These are phyloP conservation scores for Vitis labrusca DNA, from an alignment of 164 flowering plant genomes.

Conservation along the genomic window DNA sequence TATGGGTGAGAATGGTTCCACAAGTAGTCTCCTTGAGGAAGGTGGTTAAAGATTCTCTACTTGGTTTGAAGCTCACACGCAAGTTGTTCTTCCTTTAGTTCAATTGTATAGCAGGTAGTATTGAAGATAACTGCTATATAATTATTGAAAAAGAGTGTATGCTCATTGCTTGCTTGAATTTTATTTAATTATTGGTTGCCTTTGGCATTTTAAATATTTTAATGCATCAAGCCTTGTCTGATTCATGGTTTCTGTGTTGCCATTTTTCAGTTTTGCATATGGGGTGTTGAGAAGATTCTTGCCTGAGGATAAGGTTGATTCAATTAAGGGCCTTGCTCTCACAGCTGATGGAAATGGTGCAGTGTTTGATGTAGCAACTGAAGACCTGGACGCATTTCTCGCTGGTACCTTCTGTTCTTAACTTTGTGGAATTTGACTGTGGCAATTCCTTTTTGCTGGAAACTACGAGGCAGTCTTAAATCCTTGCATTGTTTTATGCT, in stretches of 20 bases:
- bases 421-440: background rate
- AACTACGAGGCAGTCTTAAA: too few relatives aligned
- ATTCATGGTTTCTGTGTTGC: background rate
- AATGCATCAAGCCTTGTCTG: background rate
- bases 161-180: too few relatives aligned
- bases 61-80: too few relatives aligned
- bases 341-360: conserved; percentile 90
- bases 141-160: too few relatives aligned
- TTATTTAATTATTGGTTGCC: background rate
- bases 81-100: too few relatives aligned
- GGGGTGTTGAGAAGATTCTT: conserved; percentile 71
- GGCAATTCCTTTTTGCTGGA: background rate
- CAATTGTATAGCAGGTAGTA: too few relatives aligned
- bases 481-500: too few relatives aligned
- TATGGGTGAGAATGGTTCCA: too few relatives aligned
- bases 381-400: conserved; percentile 65
- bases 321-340: conserved; percentile 69
- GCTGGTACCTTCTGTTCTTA: conserved; percentile 42
- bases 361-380: conserved; percentile 80
- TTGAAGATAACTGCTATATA: too few relatives aligned
- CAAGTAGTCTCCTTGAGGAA: too few relatives aligned
- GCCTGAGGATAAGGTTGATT: conserved; percentile 85
- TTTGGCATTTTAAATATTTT: background rate
- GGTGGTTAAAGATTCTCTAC: too few relatives aligned
- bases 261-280: conserved; percentile 55